Base-by-base conservation (phyloP, 2,329 filamentous ascomycete genomes). In the Nakataea oryzae region DNA sequence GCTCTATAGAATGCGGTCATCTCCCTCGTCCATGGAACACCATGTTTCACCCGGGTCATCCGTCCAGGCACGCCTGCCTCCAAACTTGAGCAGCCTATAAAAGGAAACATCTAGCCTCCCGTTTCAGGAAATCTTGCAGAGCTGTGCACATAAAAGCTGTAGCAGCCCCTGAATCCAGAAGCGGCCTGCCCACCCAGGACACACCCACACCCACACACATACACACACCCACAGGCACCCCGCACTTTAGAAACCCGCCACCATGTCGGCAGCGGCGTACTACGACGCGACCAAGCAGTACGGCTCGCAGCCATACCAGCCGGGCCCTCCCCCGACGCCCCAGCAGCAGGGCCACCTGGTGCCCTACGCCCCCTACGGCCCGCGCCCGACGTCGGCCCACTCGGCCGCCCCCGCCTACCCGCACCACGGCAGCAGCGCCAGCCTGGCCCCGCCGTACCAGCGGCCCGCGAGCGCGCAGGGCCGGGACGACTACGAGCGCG, bases 261-360 rank as follows among this genome's bases (percentile, higher is more conserved):
- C 28, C 29, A 68, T 68, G 67, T 66, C 67, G 29, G 63, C 65
- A 17, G 54, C 62, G 30, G 66, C 67, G 24, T 68, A 68, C 63
- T 68, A 68, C 64, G 32, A 59, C 47, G n/a, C 32, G 56, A 60
- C 50, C 47, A 50, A 29, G 17, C 58, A 63, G 30, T 63, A 61
- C 62, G 50, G 29, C 24, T 28, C 34, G 13, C 61, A 58, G 55
- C 60, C 34, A 11, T 29, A 29, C 54, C 60, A 57, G 11, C 30
- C 47, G 9, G 27, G 24, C 27, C 54, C 47, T 29, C 59, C 59
- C 11, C n/a, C 41, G 6, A 17, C 34, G 27, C 47, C 41, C 17
- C 41, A 58, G 32, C 61, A 59, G 21, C 59, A 63, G 26, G 17
- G n/a, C 3, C 11, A 50, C 41, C 59, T 54, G 28, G 5, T 54